Evolutionary conservation across 1,284 basidiomycete genomes (phyloP).

Genomic region (Papiliotrema fonsecae): DNA sequence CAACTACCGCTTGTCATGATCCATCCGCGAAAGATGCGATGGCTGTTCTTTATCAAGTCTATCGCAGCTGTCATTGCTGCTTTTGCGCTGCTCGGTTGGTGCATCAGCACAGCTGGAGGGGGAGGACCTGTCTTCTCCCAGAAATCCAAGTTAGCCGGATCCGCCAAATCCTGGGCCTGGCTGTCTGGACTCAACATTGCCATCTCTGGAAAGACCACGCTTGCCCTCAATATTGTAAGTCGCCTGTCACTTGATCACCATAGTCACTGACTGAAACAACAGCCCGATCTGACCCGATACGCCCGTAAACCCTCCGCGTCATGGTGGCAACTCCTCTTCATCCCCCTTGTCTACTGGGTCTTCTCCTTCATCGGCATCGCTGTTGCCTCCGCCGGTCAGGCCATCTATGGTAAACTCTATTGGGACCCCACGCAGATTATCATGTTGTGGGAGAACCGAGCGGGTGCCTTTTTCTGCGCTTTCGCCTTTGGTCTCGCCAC

Average conservation of each 20-base stretch:
- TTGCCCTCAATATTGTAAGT: slow-evolving; percentile 39
- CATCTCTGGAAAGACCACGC: slow-evolving; percentile 55
- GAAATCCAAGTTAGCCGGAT: slow-evolving; percentile 19
- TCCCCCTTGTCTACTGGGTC: slow-evolving; percentile 35
- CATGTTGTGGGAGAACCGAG: slow-evolving; percentile 49
- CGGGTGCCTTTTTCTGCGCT: slow-evolving; percentile 71
- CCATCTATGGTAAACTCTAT: slow-evolving; percentile 36
- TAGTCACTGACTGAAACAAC: slow-evolving; percentile 49
- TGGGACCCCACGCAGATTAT: slow-evolving; percentile 61
- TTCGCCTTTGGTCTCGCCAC: slow-evolving; percentile 64
- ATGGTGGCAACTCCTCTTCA: slow-evolving; percentile 35
- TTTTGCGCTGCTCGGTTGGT: slow-evolving; percentile 62
- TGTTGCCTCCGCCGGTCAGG: slow-evolving; percentile 40
- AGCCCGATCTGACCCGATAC: slow-evolving; percentile 37
- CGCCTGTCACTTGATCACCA: neutral
- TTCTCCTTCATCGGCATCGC: slow-evolving; percentile 53
- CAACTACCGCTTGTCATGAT: slow-evolving; percentile 63
- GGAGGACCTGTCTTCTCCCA: slow-evolving; percentile 56
- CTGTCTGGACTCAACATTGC: slow-evolving; percentile 62
- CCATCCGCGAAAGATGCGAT: slow-evolving; percentile 66
- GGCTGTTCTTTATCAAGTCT: slow-evolving; percentile 66
- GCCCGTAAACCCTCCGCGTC: slow-evolving; percentile 45
- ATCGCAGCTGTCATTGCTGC: slow-evolving; percentile 58
- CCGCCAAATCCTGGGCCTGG: slow-evolving; percentile 61
- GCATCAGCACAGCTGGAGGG: slow-evolving; percentile 49